These are phyloP conservation scores for Cercis canadensis DNA, from an alignment of 306 rosid genomes.

Conservation along the genomic window DNA sequence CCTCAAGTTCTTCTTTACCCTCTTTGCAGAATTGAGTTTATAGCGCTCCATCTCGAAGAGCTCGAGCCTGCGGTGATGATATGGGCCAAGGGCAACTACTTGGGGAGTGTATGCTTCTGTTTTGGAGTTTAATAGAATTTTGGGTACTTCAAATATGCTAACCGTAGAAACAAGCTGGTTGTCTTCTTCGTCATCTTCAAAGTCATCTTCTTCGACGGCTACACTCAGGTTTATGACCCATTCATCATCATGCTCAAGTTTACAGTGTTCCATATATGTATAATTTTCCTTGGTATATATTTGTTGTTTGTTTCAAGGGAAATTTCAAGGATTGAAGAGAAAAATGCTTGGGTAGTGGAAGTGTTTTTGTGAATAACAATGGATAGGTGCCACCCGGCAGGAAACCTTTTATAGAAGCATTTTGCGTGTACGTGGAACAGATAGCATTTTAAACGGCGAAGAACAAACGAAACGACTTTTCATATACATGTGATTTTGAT, in stretches of 20 bases:
- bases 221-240: conserved; percentile 29
- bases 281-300: no score
- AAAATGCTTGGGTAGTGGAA: no score
- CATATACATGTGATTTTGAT: no score
- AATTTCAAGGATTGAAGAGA: background rate
- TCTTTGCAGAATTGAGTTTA: conserved; percentile 20
- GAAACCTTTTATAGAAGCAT: no score
- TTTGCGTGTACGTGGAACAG: no score
- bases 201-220: conserved; percentile 16
- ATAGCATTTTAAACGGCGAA: no score
- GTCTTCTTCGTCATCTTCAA: no score
- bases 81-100: conserved; percentile 21
- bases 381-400: no score
- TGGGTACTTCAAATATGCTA: conserved; percentile 31
- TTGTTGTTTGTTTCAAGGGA: no score
- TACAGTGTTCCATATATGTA: no score
- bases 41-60: conserved; percentile 20
- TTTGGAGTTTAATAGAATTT: conserved; percentile 1
- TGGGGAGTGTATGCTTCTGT: conserved; percentile 26
- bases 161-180: background rate
- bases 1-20: background rate
- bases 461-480: no score
- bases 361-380: no score
- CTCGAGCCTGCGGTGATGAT: conserved; percentile 27
- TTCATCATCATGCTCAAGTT: background rate